phyloP scores from a whole-genome alignment of 139 green algal species.

The Mychonastes homosphaera region DNA sequence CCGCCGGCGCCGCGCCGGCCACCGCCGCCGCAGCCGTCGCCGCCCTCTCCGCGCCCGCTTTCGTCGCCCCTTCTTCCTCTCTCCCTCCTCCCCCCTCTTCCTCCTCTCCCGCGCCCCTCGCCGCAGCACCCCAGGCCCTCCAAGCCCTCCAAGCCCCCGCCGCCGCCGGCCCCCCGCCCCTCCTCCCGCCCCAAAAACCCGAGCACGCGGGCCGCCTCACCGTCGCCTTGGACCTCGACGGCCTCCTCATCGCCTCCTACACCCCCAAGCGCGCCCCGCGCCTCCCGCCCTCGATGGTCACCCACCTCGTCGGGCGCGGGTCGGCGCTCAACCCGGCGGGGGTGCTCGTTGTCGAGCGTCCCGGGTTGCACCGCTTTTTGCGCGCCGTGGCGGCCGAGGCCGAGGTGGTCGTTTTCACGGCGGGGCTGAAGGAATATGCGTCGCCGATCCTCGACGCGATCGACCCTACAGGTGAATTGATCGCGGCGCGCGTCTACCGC shows the following conservation, averaged over 20 bases:
- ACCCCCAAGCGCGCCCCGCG: slow-evolving; percentile 51
- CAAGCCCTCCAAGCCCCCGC: no score
- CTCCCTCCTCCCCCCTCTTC: no score
- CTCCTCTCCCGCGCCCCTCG: no score
- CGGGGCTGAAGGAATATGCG: slow-evolving; percentile 80
- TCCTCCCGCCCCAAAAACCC: no score
- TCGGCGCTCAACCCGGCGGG: slow-evolving; percentile 59
- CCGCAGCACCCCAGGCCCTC: no score
- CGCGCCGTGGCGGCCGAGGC: slow-evolving; percentile 32
- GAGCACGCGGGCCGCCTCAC: slow-evolving; percentile 36
- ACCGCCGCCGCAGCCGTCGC: no score
- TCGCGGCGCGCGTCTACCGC: slow-evolving; percentile 42
- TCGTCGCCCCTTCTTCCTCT: no score
- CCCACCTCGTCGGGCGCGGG: slow-evolving; percentile 59
- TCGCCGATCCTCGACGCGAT: slow-evolving; percentile 65
- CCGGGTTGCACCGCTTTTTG: slow-evolving; percentile 68
- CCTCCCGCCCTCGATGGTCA: slow-evolving; percentile 41
- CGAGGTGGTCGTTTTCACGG: slow-evolving; percentile 83
- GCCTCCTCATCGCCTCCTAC: slow-evolving; percentile 71
- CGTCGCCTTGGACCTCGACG: slow-evolving; percentile 82
- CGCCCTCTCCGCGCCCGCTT: no score
- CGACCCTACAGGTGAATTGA: slow-evolving; percentile 33
- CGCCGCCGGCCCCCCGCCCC: no score
- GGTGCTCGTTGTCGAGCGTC: slow-evolving; percentile 79
- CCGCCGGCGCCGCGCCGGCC: no score